Base-by-base conservation (phyloP, 108 stramenopile species). In the Skeletonema marinoi region DNA sequence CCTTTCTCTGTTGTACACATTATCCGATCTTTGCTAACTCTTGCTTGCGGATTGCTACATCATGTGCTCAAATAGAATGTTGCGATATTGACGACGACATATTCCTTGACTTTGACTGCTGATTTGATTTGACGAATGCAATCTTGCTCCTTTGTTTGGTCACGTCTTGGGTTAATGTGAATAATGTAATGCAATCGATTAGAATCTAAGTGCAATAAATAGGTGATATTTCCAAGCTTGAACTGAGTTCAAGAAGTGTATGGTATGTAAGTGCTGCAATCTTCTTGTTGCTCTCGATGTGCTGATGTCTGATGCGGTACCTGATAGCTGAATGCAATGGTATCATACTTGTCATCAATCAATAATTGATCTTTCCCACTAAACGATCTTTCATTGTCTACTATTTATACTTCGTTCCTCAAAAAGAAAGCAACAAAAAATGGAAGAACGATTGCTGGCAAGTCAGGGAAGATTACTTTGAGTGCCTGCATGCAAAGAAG, bases 401-500 rank as follows among this genome's bases (percentile, higher is more conserved):
- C n/a, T n/a, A n/a, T n/a, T n/a, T n/a, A n/a, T n/a, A n/a, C n/a
- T n/a, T n/a, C n/a, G n/a, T n/a, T n/a, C n/a, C 71, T 29, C 48
- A 50, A 29, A 66, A 71, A 6, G 71, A 80, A 36, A 72, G 78
- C 4, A 61, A 31, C 4, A 73, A 48, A 35, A 68, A 80, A 51
- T 80, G 71, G 78, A 80, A 80, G 59, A 80, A 80, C 33, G 41
- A 80, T 44, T 89, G 91, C 81, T 80, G 66, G 67, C 60, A 70
- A 48, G 59, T 80, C 41, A 85, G 88, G 32, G 88, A 93, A 61
- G 94, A 96, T 80, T 96, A 96, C 71, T 90, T 96, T 78, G 94
- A 96, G 79, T 96, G 94, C 74, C 73, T 96, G n/a, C 94, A 96
- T 66, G 86, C 84, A 61, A 85, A 87, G 73, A 93, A 93, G 78